Conservation (phyloP, 257 asterid species). For the Solanum tacnaense region DNA sequence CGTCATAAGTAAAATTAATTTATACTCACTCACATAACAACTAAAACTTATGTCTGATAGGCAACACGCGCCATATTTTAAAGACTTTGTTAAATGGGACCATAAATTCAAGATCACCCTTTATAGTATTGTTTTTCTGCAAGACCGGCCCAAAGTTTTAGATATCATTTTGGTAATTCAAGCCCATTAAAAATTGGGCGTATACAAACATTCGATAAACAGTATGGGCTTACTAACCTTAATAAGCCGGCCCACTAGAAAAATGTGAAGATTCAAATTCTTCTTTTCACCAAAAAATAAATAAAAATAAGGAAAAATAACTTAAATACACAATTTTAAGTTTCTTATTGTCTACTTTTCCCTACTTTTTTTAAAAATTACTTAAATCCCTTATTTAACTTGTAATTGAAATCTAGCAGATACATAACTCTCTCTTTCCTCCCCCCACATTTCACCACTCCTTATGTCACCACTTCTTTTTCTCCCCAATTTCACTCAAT, state of each 20-base stretch:
- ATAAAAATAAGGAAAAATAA: no score
- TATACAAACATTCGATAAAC: background rate
- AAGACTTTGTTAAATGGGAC: background rate
- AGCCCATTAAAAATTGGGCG: background rate
- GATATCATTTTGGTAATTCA: background rate
- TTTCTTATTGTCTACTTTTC: no score
- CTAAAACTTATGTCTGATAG: background rate
- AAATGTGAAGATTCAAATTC: background rate
- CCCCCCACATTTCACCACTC: no score
- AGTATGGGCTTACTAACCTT: background rate
- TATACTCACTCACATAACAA: background rate
- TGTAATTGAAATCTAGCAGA: no score
- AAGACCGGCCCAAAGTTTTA: background rate
- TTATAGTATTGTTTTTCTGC: background rate
- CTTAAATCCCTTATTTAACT: no score
- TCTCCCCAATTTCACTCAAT: no score
- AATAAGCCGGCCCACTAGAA: background rate
- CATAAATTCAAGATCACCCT: background rate
- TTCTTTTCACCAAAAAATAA: background rate
- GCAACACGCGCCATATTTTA: background rate
- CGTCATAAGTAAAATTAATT: background rate
- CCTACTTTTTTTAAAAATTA: no score
- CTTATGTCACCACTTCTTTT: no score
- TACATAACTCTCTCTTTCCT: no score
- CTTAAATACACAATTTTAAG: no score